Evolutionary conservation across 1,139 yeast species (phyloP).

Genomic region (Kurtzmaniella quercitrusa): DNA sequence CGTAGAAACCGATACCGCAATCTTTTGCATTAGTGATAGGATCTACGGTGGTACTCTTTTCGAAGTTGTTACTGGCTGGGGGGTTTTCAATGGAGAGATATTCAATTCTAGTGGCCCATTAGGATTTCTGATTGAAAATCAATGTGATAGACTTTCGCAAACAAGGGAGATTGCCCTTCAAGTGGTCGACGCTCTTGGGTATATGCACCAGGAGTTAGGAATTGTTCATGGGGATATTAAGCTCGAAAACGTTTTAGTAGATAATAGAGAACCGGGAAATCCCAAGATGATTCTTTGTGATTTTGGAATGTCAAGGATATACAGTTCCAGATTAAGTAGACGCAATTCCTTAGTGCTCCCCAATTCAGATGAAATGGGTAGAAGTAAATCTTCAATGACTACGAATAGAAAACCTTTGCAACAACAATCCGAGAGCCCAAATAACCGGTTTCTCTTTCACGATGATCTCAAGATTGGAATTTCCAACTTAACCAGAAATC

Average conservation of each 20-base stretch:
- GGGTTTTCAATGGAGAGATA: constrained; percentile 32
- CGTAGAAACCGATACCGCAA: constrained; percentile 57
- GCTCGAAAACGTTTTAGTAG: constrained; percentile 76
- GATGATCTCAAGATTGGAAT: constrained; percentile 36
- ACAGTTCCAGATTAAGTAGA: constrained; percentile 26
- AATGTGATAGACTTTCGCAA: constrained; percentile 23
- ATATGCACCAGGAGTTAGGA: constrained; percentile 63
- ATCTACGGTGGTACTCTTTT: constrained; percentile 81
- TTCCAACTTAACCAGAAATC: constrained; percentile 20
- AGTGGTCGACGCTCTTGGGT: constrained; percentile 57
- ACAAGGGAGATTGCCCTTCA: constrained; percentile 43
- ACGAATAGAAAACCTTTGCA: constrained; percentile 30
- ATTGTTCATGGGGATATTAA: constrained; percentile 89
- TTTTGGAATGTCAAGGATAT: constrained; percentile 71
- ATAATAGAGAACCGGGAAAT: constrained; percentile 24
- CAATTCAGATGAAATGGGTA: constrained; percentile 20
- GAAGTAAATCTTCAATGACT: constrained; percentile 46
- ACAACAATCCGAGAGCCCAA: constrained; percentile 28
- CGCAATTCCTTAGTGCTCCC: constrained; percentile 7
- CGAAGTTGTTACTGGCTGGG: constrained; percentile 71
- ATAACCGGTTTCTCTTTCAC: constrained; percentile 19
- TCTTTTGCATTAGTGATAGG: constrained; percentile 69
- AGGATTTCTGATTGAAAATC: constrained; percentile 26
- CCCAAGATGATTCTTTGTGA: constrained; percentile 61
- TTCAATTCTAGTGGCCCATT: constrained; percentile 25